These are phyloP conservation scores for Laetiporus sulphureus DNA, from an alignment of 1,284 basidiomycete genomes.

Conservation along the genomic window DNA sequence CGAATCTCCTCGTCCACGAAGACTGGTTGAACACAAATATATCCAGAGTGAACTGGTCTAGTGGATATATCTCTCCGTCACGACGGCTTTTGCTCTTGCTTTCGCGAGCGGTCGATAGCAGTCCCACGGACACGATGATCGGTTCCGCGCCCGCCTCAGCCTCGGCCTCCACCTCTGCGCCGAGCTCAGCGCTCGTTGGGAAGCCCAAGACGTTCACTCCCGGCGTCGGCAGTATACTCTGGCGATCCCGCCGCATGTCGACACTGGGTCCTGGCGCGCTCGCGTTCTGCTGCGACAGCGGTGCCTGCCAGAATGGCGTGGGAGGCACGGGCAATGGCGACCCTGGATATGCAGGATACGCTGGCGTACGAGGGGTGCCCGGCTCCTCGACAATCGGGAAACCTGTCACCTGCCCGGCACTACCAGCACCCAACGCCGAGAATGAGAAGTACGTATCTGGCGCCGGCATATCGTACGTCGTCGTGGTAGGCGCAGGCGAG, in stretches of 20 bases:
- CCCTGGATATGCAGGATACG: slow-evolving; percentile 60
- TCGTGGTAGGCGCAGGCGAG: too few species aligned
- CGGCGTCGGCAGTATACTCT: slow-evolving; percentile 45
- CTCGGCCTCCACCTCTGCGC: slow-evolving; percentile 9
- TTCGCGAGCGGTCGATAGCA: slow-evolving; percentile 35
- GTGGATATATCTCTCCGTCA: slow-evolving; percentile 45
- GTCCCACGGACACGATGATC: slow-evolving; percentile 69
- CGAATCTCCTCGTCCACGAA: slow-evolving; percentile 71
- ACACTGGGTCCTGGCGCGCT: slow-evolving; percentile 49
- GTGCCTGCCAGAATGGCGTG: slow-evolving; percentile 49
- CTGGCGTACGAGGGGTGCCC: slow-evolving; percentile 48
- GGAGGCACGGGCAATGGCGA: slow-evolving; percentile 37
- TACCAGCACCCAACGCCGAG: slow-evolving; percentile 7
- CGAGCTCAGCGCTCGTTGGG: slow-evolving; percentile 7
- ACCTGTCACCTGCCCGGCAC: slow-evolving; percentile 17
- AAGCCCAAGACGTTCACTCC: slow-evolving; percentile 39
- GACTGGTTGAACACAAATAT: slow-evolving; percentile 87
- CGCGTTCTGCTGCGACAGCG: slow-evolving; percentile 37
- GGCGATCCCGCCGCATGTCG: slow-evolving; percentile 51
- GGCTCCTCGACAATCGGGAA: slow-evolving; percentile 11
- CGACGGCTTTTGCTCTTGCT: slow-evolving; percentile 16
- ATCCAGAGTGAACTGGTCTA: slow-evolving; percentile 77
- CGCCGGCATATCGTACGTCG: slow-evolving; percentile 39
- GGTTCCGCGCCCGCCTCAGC: slow-evolving; percentile 39
- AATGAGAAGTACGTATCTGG: slow-evolving; percentile 18